Evolutionary conservation across 1,139 yeast genomes (phyloP), one percentile per base, ranked within the genome.

Genomic region (Geotrichum citri-aurantii): DNA sequence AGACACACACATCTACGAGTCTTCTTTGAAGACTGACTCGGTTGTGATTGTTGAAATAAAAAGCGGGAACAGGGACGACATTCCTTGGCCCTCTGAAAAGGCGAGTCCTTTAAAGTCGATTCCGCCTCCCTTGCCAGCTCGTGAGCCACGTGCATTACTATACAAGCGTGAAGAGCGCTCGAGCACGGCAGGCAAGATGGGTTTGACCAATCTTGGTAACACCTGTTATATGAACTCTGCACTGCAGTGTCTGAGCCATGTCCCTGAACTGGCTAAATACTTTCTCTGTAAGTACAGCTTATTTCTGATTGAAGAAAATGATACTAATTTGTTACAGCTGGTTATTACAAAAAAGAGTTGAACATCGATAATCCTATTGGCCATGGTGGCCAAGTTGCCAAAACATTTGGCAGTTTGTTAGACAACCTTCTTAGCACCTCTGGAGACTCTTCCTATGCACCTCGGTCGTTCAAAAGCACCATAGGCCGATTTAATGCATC

Each of bases 191-290:
- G 90, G 89, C 3, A 75, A 75, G 1, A 73, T 78, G 8, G 99
- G 99, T 0, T 75, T 93, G 55, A 78, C 80, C 51, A 93, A 93
- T 69, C 75, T 93, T 64, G 99, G 99, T 6, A 93, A 93, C 69
- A 88, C 97, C 0, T 93, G 99, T 71, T 93, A 91, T 71, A 93
- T 93, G 98, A 93, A 93, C 72, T 89, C 97, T 17, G 97, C 98
- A 0, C 75, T 93, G 58, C 99, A 93, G 70, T 93, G 98, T 69
- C 75, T 93, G 55, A 80, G 84, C 0, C 99, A 93, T 69, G 80
- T 92, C 12, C 96, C 96, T 0, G 97, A 91, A 70, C 74, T 93
- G 48, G 82, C 86, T 19, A 79, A 83, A 53, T 93, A 90, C 70
- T 93, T 93, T 68, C 57, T 73, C 42, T 64, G 68, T 49, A 65